Base-by-base conservation (phyloP, 106 monocot genomes). In the Acorus calamus region DNA sequence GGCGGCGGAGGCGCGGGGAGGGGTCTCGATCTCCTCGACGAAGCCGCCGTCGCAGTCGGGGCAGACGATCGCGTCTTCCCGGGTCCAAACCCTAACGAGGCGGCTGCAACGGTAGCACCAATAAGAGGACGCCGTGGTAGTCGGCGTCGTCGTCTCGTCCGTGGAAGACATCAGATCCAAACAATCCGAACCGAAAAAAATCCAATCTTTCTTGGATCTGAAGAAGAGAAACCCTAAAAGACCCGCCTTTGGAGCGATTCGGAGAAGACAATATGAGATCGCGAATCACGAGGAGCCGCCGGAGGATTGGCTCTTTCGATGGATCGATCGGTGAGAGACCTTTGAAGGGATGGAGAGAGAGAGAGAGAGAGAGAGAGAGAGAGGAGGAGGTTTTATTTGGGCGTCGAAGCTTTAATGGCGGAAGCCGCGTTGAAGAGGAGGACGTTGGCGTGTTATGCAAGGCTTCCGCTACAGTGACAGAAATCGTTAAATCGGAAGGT, bases 41-140 rank as follows among this genome's bases (percentile, higher is more conserved):
- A 80, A 80, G 8, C 71, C 80, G 44, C 71, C 75, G 57, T 44
- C 53, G 57, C 80, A 80, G 44, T 75, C 70, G 43, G 75, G 67
- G 75, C 80, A 80, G 8, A 47, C 14, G 62, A 79, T 55, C 6
- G 55, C 56, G 47, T 51, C 28, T 28, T 28, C 73, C 14, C 44
- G 46, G 10, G 52, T 57, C 47, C 53, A 4, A 50, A 71, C 60
- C 60, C 75, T 66, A 13, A 80, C 80, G 66, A 71, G 71, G 48
- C 57, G 74, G 50, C 62, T 60, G 63, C 80, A 80, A 41, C 81
- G 56, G 72, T 81, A 69, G 64, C 81, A 81, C 81, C 76, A 81
- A 53, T 69, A 81, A 5, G 69, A 63, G 49, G 81, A 44, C 54
- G 28, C 41, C 50, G 46, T 46, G 53, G n/a, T 42, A 47, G 59